Percentiles rank a stretch among this genome's conserved stretches.
Evolutionary conservation across 1,284 basidiomycete species (phyloP).

Genomic region (Cutaneotrichosporon sp.): DNA sequence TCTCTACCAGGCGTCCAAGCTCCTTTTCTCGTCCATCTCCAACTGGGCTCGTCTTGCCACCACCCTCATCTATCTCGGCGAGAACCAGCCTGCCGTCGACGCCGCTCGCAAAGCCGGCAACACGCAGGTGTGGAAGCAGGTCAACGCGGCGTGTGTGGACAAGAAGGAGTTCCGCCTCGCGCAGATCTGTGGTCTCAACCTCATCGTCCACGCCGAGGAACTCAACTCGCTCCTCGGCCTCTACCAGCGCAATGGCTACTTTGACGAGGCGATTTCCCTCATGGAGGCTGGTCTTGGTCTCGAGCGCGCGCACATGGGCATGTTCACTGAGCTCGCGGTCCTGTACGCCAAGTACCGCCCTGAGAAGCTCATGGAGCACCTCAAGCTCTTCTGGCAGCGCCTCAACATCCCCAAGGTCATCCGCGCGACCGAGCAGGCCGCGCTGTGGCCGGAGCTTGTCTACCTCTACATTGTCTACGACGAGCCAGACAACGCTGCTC

Average conservation of each 20-base stretch:
- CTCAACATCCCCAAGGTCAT: constrained; percentile 84
- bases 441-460: constrained; percentile 98
- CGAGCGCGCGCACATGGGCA: constrained; percentile 84
- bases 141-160: constrained; percentile 96
- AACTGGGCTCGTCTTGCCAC: constrained; percentile 99
- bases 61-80: constrained; percentile 95
- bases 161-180: constrained; percentile 96
- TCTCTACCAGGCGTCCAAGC: constrained; percentile 93
- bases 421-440: constrained; percentile 90
- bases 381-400: constrained; percentile 94
- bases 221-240: constrained; percentile 74
- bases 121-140: constrained; percentile 99
- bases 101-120: constrained; percentile 98
- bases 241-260: constrained; percentile 90
- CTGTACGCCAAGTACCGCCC: constrained; percentile 96
- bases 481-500: constrained; percentile 51
- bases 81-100: constrained; percentile 97
- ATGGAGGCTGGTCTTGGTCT: constrained; percentile 93
- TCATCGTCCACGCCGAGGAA: constrained; percentile 79
- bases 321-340: constrained; percentile 78
- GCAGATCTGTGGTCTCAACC: constrained; percentile 96
- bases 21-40: constrained; percentile 93
- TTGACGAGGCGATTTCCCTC: constrained; percentile 87
- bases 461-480: constrained; percentile 95
- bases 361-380: constrained; percentile 95